Base-by-base conservation (phyloP, 352 stramenopile species). In the Pythium scleroteichum region DNA sequence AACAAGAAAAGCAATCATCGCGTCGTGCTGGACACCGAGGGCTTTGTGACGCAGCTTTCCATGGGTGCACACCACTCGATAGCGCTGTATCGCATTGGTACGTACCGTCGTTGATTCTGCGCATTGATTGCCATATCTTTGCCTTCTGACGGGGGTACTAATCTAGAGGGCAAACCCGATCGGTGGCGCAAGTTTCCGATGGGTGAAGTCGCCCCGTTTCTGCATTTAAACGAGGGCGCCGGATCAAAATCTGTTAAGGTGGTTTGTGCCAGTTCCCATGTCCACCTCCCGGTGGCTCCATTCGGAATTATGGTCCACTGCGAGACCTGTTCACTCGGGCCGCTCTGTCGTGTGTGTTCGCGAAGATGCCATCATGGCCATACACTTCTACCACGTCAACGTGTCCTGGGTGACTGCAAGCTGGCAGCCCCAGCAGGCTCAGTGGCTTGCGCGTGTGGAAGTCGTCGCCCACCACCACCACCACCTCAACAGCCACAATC, bases 161-260 rank as follows among this genome's bases (percentile, higher is more conserved):
- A n/a, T 19, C 0, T 41, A 83, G 74, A 68, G 1, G 72, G 64
- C 1, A 50, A 62, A 20, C 72, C 82, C 32, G 79, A 92, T 72
- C 79, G 79, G 42, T 92, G 82, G 77, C 71, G 79, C 4, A 82
- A 85, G 49, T 85, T 90, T 48, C 66, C 76, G 5, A 42, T 90
- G n/a, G 66, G 53, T 6, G 16, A 29, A 1, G 49, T 87, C 39
- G 59, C 27, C 1, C 6, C 72, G 17, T 66, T 39, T 1, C 42
- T 86, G 22, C 19, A 52, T 0, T 40, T 56, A 0, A 29, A 33
- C 1, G 68, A 61, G 33, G 63, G 27, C n/a, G 54, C 68, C 3
- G 24, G 33, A 17, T 62, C 9, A 4, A 38, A 57, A 32, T 73
- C 4, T 17, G 23, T 38, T 1, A 19, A 17, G 1, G 17, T 75